A percentile compares a stretch with the other conserved stretches of the same genome.
These are phyloP conservation scores for Paecilomyces sp. DNA, from an alignment of 2,329 filamentous ascomycete genomes.

Conservation along the genomic window DNA sequence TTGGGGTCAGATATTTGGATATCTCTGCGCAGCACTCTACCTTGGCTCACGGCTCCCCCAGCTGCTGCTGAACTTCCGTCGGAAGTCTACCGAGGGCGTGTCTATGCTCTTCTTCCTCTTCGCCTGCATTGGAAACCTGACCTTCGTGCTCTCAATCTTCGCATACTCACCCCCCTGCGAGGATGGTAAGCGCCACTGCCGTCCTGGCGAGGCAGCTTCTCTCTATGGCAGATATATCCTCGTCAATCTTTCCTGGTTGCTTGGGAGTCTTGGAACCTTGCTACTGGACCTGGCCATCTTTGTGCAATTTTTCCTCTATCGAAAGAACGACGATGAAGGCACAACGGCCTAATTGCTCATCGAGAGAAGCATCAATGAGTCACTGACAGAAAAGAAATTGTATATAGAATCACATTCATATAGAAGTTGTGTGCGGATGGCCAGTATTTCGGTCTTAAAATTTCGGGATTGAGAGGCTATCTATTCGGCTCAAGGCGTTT, in stretches of 20 bases:
- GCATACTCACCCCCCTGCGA: slow-evolving; percentile 73
- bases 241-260: slow-evolving; percentile 84
- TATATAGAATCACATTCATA: neutral
- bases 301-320: slow-evolving; percentile 84
- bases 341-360: slow-evolving; percentile 1
- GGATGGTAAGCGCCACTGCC: slow-evolving; percentile 43
- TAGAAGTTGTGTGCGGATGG: neutral
- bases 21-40: slow-evolving; percentile 82
- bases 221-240: slow-evolving; percentile 78
- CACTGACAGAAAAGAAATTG: neutral
- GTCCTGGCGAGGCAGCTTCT: slow-evolving; percentile 54
- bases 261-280: slow-evolving; percentile 82
- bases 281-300: slow-evolving; percentile 82
- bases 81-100: slow-evolving; percentile 89
- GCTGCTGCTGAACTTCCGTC: slow-evolving; percentile 81
- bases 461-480: neutral
- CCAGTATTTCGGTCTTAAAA: neutral
- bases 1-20: slow-evolving; percentile 86
- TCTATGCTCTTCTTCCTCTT: slow-evolving; percentile 95
- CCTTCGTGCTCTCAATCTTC: slow-evolving; percentile 85
- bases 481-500: neutral
- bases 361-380: neutral
- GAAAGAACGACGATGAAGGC: slow-evolving; percentile 25
- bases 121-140: slow-evolving; percentile 89
- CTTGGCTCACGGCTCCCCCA: slow-evolving; percentile 86